phyloP scores from a whole-genome alignment of 2,329 filamentous ascomycete species.

The Tympanopsis confertula region DNA sequence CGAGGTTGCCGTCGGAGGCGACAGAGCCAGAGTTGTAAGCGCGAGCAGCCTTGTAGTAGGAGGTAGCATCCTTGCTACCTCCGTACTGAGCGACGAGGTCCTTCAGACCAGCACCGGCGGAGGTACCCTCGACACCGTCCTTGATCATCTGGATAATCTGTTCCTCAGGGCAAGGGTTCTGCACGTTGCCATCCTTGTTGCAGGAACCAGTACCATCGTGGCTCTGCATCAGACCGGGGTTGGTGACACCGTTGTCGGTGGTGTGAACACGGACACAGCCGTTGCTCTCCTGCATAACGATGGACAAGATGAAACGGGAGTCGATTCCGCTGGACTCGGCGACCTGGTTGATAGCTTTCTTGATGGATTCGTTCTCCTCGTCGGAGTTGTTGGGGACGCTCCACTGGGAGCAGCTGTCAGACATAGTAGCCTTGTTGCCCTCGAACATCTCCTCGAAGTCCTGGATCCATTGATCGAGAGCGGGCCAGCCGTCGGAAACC shows the following conservation, averaged over 20 bases:
- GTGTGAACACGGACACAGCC: slow-evolving; percentile 29
- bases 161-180: slow-evolving; percentile 12
- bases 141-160: slow-evolving; percentile 18
- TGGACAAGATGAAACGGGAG: slow-evolving; percentile 27
- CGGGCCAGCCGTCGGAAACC: slow-evolving; percentile 16
- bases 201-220: slow-evolving; percentile 23
- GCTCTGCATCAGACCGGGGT: slow-evolving; percentile 28
- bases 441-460: slow-evolving; percentile 15
- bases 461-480: slow-evolving; percentile 13
- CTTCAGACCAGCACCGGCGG: slow-evolving; percentile 18
- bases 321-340: slow-evolving; percentile 17
- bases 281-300: slow-evolving; percentile 30
- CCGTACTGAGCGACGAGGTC: slow-evolving; percentile 15
- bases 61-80: slow-evolving; percentile 10
- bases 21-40: slow-evolving; percentile 27
- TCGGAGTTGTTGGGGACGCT: slow-evolving; percentile 8
- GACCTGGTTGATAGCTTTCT: slow-evolving; percentile 17
- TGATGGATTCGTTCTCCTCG: slow-evolving; percentile 12
- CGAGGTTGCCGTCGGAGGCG: slow-evolving; percentile 16
- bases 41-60: slow-evolving; percentile 21
- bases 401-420: slow-evolving; percentile 7
- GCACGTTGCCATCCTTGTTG: slow-evolving; percentile 14
- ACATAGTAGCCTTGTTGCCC: slow-evolving; percentile 12
- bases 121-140: slow-evolving; percentile 24
- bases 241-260: slow-evolving; percentile 24